A percentile compares a stretch with the other conserved stretches of the same genome.
Conservation (phyloP, 192 early-diverging fungal species). For the Martensiomyces pterosporus region DNA sequence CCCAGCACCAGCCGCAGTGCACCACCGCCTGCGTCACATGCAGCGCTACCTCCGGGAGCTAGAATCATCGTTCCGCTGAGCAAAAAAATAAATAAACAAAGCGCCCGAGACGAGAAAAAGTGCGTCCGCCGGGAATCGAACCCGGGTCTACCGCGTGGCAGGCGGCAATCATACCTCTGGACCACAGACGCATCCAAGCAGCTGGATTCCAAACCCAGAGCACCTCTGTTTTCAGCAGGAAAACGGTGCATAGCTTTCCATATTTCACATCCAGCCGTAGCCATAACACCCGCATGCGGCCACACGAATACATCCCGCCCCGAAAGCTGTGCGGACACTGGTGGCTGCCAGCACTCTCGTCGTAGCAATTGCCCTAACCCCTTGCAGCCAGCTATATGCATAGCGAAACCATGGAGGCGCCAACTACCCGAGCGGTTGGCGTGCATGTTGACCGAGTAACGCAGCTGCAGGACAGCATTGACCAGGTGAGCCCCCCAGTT, state of each 20-base stretch:
- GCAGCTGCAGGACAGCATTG: slow-evolving; percentile 48
- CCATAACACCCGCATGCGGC: no score
- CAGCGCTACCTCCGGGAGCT: slow-evolving; percentile 6
- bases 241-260: no score
- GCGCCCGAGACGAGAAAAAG: no score
- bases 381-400: not conserved
- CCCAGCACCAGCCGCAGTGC: slow-evolving; percentile 1
- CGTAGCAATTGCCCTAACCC: not conserved
- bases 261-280: no score
- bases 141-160: slow-evolving; percentile 67
- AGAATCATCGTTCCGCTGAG: not conserved
- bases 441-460: slow-evolving; percentile 47
- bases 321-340: no score
- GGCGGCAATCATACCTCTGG: slow-evolving; percentile 59
- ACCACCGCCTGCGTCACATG: slow-evolving; percentile 22
- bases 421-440: slow-evolving; percentile 28
- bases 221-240: no score
- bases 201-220: no score
- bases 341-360: no score
- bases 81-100: no score
- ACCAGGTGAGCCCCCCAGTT: slow-evolving; percentile 19
- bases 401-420: not conserved
- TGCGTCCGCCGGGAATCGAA: slow-evolving; percentile 59
- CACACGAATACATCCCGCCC: no score
- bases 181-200: slow-evolving; percentile 33